Evolutionary conservation across 2,329 filamentous ascomycete genomes (phyloP).

Genomic region (Phoma sp.): DNA sequence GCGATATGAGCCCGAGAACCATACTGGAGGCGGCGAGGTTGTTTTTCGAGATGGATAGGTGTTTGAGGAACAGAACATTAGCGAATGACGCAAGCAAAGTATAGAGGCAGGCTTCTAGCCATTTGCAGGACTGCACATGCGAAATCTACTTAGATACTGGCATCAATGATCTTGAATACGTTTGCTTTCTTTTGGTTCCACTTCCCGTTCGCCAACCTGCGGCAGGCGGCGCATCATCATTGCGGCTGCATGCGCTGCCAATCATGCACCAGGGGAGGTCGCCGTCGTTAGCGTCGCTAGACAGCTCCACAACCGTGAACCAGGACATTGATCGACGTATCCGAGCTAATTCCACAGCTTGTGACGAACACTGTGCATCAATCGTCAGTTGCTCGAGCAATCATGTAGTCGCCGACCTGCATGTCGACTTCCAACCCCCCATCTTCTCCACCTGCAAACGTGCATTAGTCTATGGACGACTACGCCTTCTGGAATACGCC

Average conservation of each 20-base stretch:
- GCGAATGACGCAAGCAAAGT: background rate
- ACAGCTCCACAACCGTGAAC: background rate
- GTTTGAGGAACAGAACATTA: background rate
- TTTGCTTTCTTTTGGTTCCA: slow-evolving; percentile 2
- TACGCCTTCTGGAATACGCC: slow-evolving; percentile 5
- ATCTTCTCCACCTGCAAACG: slow-evolving; percentile 7
- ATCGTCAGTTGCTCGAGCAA: slow-evolving; percentile 1
- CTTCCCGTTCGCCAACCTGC: slow-evolving; percentile 15
- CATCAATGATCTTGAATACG: background rate
- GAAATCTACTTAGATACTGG: background rate
- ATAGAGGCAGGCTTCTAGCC: background rate
- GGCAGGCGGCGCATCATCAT: slow-evolving; percentile 11
- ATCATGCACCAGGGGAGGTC: slow-evolving; percentile 3
- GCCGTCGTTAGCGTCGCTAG: slow-evolving; percentile 1
- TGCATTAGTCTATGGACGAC: slow-evolving; percentile 11
- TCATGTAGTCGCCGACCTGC: slow-evolving; percentile 7
- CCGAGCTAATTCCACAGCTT: slow-evolving; percentile 14
- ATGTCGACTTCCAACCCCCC: slow-evolving; percentile 2
- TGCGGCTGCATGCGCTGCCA: slow-evolving; percentile 17
- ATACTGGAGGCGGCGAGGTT: background rate
- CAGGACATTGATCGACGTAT: slow-evolving; percentile 24
- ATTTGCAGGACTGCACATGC: background rate
- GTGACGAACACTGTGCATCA: slow-evolving; percentile 25
- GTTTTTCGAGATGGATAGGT: background rate
- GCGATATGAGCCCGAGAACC: slow-evolving; percentile 16